phyloP scores from a whole-genome alignment of 495 filamentous ascomycete species.

The Lepidopterella palustris region DNA sequence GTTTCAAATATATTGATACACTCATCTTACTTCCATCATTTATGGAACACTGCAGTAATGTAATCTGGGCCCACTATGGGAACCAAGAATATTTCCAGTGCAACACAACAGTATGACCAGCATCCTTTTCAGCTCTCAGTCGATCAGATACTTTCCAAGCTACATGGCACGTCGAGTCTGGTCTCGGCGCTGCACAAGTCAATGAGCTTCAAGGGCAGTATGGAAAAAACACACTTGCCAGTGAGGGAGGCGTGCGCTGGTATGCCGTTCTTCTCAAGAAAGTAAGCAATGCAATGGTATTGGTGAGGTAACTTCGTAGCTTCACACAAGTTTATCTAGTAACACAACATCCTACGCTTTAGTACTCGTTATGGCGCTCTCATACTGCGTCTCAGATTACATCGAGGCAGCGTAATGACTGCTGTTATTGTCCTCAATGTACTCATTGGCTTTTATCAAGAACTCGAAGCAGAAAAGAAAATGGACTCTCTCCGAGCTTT shows the following conservation, averaged over 20 bases:
- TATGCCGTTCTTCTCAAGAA: constrained; percentile 62
- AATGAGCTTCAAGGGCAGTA: constrained; percentile 45
- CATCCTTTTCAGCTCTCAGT: constrained; percentile 49
- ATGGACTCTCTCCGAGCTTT: constrained; percentile 26
- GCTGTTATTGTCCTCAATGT: constrained; percentile 23
- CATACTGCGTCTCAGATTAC: constrained; percentile 19
- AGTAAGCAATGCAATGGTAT: constrained; percentile 60
- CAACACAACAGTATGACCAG: constrained; percentile 20
- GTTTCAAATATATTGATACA: no score
- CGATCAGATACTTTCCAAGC: constrained; percentile 46
- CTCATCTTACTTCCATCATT: no score
- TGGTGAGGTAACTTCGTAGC: constrained; percentile 49
- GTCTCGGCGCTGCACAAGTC: constrained; percentile 48
- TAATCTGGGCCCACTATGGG: not conserved
- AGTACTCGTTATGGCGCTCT: constrained; percentile 22
- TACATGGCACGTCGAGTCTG: constrained; percentile 52
- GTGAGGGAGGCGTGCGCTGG: constrained; percentile 53
- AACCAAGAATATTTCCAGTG: not conserved
- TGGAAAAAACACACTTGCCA: constrained; percentile 57
- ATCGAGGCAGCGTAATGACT: constrained; percentile 26
- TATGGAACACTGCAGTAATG: no score
- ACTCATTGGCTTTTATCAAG: constrained; percentile 21
- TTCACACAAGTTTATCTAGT: not conserved
- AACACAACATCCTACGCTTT: constrained; percentile 12
- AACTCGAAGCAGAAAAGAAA: constrained; percentile 27